phyloP scores from a whole-genome alignment of 768 basidiomycete species.

The Macrolepiota fuliginosa region DNA sequence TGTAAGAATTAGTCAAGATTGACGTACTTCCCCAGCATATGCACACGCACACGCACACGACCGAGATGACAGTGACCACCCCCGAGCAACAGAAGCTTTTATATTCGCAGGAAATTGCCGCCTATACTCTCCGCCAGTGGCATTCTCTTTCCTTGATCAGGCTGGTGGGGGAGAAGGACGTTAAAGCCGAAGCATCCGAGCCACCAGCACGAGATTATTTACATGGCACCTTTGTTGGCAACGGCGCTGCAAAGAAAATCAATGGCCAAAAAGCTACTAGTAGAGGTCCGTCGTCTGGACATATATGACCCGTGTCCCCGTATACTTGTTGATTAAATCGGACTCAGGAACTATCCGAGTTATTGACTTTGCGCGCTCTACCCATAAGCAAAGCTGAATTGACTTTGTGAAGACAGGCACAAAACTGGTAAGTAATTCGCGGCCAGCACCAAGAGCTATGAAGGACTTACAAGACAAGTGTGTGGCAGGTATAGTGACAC shows the following conservation, averaged over 20 bases:
- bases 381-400: background rate
- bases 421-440: background rate
- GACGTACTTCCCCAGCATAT: conserved; percentile 6
- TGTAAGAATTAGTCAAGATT: background rate
- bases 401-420: background rate
- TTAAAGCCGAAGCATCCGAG: background rate
- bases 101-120: conserved; percentile 40
- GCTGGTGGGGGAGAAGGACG: background rate
- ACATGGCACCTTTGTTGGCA: background rate
- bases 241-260: background rate
- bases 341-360: background rate
- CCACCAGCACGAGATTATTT: background rate
- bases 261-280: background rate
- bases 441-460: background rate
- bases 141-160: conserved; percentile 17
- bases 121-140: conserved; percentile 41
- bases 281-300: background rate
- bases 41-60: conserved; percentile 7
- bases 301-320: background rate
- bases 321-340: background rate
- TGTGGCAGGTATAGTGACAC: background rate
- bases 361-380: background rate
- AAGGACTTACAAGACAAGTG: background rate
- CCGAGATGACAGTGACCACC: conserved; percentile 23
- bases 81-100: conserved; percentile 34